Evolutionary conservation across 2,329 filamentous ascomycete species (phyloP).

Genomic region (Amauroascus niger): DNA sequence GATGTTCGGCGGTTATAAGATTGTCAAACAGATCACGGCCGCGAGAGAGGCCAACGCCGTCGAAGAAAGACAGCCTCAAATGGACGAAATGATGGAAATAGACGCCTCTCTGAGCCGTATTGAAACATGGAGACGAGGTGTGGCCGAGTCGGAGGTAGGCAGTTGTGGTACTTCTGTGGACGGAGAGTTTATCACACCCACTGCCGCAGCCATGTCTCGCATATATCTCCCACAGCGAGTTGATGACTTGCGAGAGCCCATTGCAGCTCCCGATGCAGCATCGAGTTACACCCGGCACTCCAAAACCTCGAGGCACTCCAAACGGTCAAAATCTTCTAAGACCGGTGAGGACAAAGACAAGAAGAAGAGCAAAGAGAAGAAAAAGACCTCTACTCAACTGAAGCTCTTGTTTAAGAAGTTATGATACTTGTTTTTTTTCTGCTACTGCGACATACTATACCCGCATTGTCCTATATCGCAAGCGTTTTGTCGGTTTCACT

Average conservation of each 20-base stretch:
- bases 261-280: neutral
- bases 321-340: conserved; percentile 8
- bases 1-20: conserved; percentile 93
- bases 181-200: conserved; percentile 55
- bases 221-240: conserved; percentile 27
- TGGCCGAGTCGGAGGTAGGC: conserved; percentile 47
- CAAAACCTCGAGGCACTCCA: conserved; percentile 11
- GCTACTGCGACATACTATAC: neutral
- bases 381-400: conserved; percentile 13
- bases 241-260: conserved; percentile 20
- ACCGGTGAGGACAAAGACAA: conserved; percentile 12
- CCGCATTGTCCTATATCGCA: neutral
- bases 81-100: conserved; percentile 49
- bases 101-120: conserved; percentile 46
- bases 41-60: conserved; percentile 18
- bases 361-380: conserved; percentile 14
- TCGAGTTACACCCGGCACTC: conserved; percentile 13
- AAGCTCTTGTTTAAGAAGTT: conserved; percentile 13
- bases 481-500: neutral
- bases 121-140: conserved; percentile 54
- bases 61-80: conserved; percentile 20
- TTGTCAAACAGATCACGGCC: conserved; percentile 71
- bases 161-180: conserved; percentile 53
- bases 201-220: conserved; percentile 42
- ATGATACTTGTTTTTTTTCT: neutral